phyloP scores from a whole-genome alignment of 2,329 filamentous ascomycete species.

The Didymella lethalis region DNA sequence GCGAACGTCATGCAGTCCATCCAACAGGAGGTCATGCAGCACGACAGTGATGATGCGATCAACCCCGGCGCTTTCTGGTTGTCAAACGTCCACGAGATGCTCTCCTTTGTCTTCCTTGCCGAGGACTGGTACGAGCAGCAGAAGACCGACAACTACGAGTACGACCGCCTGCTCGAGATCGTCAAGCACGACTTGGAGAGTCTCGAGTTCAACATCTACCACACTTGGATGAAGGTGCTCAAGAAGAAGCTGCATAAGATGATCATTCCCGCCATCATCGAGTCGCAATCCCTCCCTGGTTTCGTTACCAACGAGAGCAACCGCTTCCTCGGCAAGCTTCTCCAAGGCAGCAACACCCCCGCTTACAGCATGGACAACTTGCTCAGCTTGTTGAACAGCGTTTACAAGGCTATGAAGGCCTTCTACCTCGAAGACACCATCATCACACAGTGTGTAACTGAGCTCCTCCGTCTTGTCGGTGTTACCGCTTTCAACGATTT shows the following conservation, averaged over 20 bases:
- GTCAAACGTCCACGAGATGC: constrained; percentile 99
- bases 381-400: constrained; percentile 92
- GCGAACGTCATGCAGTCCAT: constrained; percentile 99
- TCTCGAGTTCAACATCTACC: constrained; percentile 99
- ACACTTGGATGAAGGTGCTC: constrained; percentile 99
- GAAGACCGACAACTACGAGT: constrained; percentile 99
- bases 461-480: constrained; percentile 89
- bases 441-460: constrained; percentile 93
- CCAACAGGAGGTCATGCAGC: constrained; percentile 98
- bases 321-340: constrained; percentile 94
- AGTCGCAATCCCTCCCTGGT: constrained; percentile 95
- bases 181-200: constrained; percentile 99
- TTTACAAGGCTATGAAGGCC: constrained; percentile 98
- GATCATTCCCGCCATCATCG: constrained; percentile 99
- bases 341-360: constrained; percentile 86
- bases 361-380: constrained; percentile 99
- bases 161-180: constrained; percentile 95
- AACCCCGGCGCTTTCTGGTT: constrained; percentile 99
- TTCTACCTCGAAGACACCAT: constrained; percentile 97
- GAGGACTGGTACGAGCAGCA: constrained; percentile 99
- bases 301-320: constrained; percentile 99
- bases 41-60: constrained; percentile 95
- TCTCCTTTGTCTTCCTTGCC: constrained; percentile 98
- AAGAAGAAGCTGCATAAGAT: constrained; percentile 99
- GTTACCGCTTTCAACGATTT: constrained; percentile 99